Conservation (phyloP, 495 filamentous ascomycete genomes). For the Lophium mytilinum region DNA sequence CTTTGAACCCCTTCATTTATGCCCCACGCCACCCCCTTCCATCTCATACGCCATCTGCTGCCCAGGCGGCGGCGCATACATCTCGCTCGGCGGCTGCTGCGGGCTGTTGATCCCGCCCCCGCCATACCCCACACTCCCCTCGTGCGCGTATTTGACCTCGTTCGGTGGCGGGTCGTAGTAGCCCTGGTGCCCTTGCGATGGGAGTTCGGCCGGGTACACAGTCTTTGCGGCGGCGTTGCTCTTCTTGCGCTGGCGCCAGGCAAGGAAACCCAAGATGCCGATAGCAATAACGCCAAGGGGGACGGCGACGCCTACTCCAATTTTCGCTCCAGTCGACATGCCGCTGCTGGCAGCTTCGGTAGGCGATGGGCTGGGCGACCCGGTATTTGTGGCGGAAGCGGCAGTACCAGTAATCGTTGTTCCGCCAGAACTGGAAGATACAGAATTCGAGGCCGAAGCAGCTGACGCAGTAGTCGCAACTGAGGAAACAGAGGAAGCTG, state of each 20-base stretch:
- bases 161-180: not conserved
- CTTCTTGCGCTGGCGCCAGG: conserved; percentile 7
- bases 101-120: not conserved
- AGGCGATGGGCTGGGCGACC: not conserved
- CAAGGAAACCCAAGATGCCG: conserved; percentile 3
- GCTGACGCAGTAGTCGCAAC: not conserved
- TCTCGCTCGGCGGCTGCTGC: not conserved
- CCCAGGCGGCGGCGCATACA: not conserved
- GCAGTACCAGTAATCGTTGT: not conserved
- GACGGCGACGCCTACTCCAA: conserved; percentile 16
- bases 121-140: not conserved
- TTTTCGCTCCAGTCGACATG: conserved; percentile 11
- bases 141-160: not conserved
- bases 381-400: not conserved
- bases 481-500: not conserved
- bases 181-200: no score
- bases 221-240: conserved; percentile 9
- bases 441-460: not conserved
- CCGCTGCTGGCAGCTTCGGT: not conserved
- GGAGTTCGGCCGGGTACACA: not conserved
- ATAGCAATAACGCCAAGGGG: conserved; percentile 6
- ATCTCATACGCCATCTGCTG: not conserved
- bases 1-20: no score
- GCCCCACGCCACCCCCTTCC: no score
- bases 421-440: not conserved